Percentiles rank a stretch among this genome's conserved stretches.
Conservation (phyloP, 805 yeast genomes). For the Starmera pachycereana region DNA sequence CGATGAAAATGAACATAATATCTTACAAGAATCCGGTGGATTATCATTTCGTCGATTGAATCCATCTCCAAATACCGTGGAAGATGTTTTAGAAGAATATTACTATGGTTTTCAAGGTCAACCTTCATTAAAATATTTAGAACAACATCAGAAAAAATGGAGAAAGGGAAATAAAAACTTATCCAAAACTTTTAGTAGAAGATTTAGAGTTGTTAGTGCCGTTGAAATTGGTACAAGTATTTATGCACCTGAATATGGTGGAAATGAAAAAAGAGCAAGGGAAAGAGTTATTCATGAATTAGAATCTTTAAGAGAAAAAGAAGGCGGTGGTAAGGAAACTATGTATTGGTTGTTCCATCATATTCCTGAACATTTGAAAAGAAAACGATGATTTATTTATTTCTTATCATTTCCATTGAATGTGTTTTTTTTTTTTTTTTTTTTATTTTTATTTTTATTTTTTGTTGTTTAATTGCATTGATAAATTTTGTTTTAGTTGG, state of each 20-base stretch:
- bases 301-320: conserved; percentile 13
- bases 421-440: neutral
- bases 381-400: conserved; percentile 1
- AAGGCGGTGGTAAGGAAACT: conserved; percentile 18
- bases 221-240: conserved; percentile 15
- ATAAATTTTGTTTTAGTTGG: too few species aligned
- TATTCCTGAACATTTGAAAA: conserved; percentile 17
- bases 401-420: too few species aligned
- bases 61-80: conserved; percentile 16
- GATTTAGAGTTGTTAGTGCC: conserved; percentile 17
- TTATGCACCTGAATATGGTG: conserved; percentile 11
- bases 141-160: conserved; percentile 18
- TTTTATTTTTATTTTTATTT: too few species aligned
- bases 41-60: conserved; percentile 13
- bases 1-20: conserved; percentile 2
- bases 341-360: conserved; percentile 22
- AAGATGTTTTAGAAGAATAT: conserved; percentile 19
- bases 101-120: conserved; percentile 18
- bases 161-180: conserved; percentile 17
- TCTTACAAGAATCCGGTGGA: conserved; percentile 12
- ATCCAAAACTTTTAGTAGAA: conserved; percentile 17
- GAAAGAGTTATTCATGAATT: conserved; percentile 15
- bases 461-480: too few species aligned
- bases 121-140: conserved; percentile 18
- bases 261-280: conserved; percentile 11